Base-by-base conservation (phyloP, 73 alveolate genomes). In the Breviolum minutum region DNA sequence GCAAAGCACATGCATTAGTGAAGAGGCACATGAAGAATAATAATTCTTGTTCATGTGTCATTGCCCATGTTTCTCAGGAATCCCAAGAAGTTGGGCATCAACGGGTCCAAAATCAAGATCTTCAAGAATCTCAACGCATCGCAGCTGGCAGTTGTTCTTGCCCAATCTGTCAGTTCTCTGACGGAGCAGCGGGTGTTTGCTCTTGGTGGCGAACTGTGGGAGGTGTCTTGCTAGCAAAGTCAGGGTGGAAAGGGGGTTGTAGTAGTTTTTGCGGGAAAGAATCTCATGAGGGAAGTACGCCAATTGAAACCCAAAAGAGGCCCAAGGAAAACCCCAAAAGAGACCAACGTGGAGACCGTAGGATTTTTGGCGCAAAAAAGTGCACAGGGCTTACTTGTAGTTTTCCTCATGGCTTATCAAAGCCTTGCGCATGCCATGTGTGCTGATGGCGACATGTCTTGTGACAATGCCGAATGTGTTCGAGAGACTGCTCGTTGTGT, bases 171-270 rank as follows among this genome's bases (percentile, higher is more conserved):
- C 83, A 24, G 48, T 24, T 24, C n/a, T 10, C 32, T 73, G 83
- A 73, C 16, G 16, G 40, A 73, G 83, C 83, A 73, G 48, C 20
- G n/a, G n/a, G 83, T 68, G 0, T 48, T 40, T 80, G 70, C 64
- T 22, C 74, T 83, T 16, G 92, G 92, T 7, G 92, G 92, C 5
- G 92, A 83, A 17, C 26, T 83, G 71, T 83, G 92, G 92, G 92
- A 83, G 22, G 92, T n/a, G 54, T 17, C 92, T 83, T 83, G 92
- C 6, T 24, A 40, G 54, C 24, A 9, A 54, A 60, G 27, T 16
- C 89, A 27, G 62, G 63, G 85, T n/a, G n/a, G 85, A 24, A 7
- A 8, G n/a, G 13, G 81, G n/a, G n/a, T n/a, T n/a, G n/a, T n/a
- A n/a, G n/a, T n/a, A n/a, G n/a, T n/a, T n/a, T n/a, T n/a, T n/a